Evolutionary conservation across 805 yeast species (phyloP).

Genomic region (Sungouiella blattae): DNA sequence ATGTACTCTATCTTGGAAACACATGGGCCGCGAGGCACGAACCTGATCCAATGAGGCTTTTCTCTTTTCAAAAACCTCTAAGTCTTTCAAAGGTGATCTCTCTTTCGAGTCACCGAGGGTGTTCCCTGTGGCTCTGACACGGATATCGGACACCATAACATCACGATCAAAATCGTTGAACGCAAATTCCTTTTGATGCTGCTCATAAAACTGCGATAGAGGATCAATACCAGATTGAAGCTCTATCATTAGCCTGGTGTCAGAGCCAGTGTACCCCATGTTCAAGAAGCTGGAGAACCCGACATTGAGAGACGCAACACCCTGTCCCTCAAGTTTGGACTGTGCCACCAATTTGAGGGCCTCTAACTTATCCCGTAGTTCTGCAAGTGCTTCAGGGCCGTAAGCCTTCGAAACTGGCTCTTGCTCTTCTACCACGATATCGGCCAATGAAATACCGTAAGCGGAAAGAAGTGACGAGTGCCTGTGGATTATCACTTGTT

Average conservation of each 20-base stretch:
- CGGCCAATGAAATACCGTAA: constrained; percentile 3
- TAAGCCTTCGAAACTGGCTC: neutral
- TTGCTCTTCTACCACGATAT: constrained; percentile 1
- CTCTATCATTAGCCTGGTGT: constrained; percentile 24
- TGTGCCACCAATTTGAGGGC: constrained; percentile 9
- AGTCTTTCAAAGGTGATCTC: neutral
- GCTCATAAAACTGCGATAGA: constrained; percentile 43
- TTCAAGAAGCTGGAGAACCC: neutral
- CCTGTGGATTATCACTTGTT: constrained; percentile 1
- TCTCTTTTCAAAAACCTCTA: neutral
- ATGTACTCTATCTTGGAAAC: constrained; percentile 1
- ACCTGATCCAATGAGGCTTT: neutral
- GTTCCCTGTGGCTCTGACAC: constrained; percentile 54
- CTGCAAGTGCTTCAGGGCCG: neutral
- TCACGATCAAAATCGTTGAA: constrained; percentile 53
- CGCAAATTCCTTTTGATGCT: constrained; percentile 72
- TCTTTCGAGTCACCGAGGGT: constrained; percentile 22
- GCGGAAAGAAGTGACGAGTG: constrained; percentile 3
- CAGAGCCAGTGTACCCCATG: constrained; percentile 14
- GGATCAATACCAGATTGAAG: constrained; percentile 27
- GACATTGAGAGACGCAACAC: constrained; percentile 7
- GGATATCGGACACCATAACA: constrained; percentile 65
- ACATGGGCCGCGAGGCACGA: neutral
- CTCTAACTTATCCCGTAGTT: neutral
- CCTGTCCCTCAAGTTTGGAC: constrained; percentile 13